Conservation (phyloP, 305 asterid species). For the Fraxinus paxiana region DNA sequence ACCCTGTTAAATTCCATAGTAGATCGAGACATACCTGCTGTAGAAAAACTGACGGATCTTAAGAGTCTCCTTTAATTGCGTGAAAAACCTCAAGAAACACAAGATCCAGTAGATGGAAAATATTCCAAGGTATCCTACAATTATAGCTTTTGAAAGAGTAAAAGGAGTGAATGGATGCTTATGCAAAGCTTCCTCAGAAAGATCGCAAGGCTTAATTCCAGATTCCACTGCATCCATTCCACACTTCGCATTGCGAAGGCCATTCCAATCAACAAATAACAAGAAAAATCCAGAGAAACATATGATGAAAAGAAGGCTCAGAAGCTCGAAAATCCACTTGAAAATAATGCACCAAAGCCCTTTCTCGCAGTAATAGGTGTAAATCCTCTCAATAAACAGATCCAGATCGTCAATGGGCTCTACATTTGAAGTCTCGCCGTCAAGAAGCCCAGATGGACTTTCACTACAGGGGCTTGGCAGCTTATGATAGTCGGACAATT, state of each 20-base stretch:
- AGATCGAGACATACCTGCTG: conserved; percentile 52
- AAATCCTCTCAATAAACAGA: conserved; percentile 86
- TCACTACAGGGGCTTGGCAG: conserved; percentile 80
- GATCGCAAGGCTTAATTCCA: conserved; percentile 86
- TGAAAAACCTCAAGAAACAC: conserved; percentile 77
- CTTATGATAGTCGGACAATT: conserved; percentile 71
- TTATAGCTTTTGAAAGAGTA: conserved; percentile 67
- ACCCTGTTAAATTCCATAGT: neutral
- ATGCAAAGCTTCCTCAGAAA: conserved; percentile 88
- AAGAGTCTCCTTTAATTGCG: conserved; percentile 80
- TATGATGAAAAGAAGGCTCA: conserved; percentile 71
- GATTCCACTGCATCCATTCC: conserved; percentile 99
- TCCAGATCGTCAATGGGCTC: conserved; percentile 85
- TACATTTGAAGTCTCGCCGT: conserved; percentile 59
- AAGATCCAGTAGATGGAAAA: conserved; percentile 72
- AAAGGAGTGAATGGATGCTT: conserved; percentile 78
- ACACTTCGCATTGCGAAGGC: conserved; percentile 89
- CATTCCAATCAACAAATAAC: conserved; percentile 88
- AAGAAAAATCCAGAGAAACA: conserved; percentile 85
- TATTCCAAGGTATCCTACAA: conserved; percentile 79
- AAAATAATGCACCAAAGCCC: conserved; percentile 91
- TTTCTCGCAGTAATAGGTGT: conserved; percentile 83
- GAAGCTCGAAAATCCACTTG: conserved; percentile 84
- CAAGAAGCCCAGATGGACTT: conserved; percentile 92
- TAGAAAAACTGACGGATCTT: conserved; percentile 71